Evolutionary conservation across 1,284 basidiomycete species (phyloP).

Genomic region (Boletus albobrunnescens): DNA sequence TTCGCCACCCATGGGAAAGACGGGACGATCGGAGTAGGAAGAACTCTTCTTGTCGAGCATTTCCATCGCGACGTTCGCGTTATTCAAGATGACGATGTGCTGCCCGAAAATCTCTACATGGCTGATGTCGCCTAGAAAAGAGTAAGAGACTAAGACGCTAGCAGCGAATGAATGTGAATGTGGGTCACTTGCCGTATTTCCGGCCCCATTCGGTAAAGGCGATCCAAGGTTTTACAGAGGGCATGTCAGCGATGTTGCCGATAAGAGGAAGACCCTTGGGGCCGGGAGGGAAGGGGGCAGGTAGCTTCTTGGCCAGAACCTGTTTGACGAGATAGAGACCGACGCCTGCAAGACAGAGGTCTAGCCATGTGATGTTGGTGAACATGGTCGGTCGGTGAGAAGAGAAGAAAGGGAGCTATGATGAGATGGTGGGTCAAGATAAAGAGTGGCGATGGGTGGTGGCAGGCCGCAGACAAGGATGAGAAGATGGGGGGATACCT

Average conservation of each 20-base stretch:
- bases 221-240: conserved; percentile 32
- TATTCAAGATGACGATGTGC: conserved; percentile 58
- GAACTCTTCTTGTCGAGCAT: conserved; percentile 65
- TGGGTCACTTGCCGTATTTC: conserved; percentile 27
- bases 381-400: conserved; percentile 19
- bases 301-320: conserved; percentile 19
- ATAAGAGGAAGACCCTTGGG: conserved; percentile 31
- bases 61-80: conserved; percentile 47
- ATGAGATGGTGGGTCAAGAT: conserved; percentile 3
- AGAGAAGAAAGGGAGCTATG: background rate
- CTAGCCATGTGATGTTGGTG: conserved; percentile 29
- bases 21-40: conserved; percentile 69
- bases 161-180: background rate
- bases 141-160: background rate
- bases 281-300: conserved; percentile 30
- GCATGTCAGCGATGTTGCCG: conserved; percentile 37
- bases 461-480: conserved; percentile 2
- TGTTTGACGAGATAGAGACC: conserved; percentile 31
- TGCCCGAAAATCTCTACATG: conserved; percentile 59
- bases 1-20: conserved; percentile 55
- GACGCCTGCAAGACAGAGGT: conserved; percentile 31
- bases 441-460: conserved; percentile 20
- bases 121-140: conserved; percentile 50
- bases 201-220: conserved; percentile 32
- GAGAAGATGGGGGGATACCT: conserved; percentile 10